Evolutionary conservation across 148 eudicot species (phyloP).

Genomic region (Rhododendron ovatum): DNA sequence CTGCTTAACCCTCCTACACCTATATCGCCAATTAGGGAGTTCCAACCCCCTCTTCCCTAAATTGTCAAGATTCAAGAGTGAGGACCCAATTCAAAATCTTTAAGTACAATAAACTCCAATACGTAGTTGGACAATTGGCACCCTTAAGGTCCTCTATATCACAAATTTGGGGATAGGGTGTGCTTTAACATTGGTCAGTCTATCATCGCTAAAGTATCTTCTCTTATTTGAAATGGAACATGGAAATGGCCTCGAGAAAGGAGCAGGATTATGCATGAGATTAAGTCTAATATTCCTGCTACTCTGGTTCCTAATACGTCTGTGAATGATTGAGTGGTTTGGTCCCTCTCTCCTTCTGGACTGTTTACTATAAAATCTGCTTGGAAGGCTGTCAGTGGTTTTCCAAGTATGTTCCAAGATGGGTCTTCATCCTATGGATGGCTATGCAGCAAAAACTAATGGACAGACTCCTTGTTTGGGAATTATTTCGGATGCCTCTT

Average conservation of each 20-base stretch:
- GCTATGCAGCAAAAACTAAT: background rate
- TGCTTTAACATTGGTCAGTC: background rate
- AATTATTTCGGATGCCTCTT: background rate
- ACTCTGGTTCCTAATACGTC: background rate
- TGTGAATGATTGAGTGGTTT: no score
- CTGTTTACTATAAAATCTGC: background rate
- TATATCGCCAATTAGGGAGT: background rate
- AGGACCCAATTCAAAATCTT: background rate
- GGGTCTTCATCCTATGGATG: background rate
- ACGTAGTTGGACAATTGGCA: background rate
- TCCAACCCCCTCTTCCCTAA: slow-evolving; percentile 3
- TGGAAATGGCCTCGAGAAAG: no score
- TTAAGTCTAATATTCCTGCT: background rate
- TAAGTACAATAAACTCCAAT: background rate
- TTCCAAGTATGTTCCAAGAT: background rate
- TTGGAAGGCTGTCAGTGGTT: background rate
- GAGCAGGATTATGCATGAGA: background rate
- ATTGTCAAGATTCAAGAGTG: background rate
- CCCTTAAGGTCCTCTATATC: background rate
- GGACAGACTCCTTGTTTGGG: background rate
- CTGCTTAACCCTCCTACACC: background rate
- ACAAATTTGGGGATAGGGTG: background rate
- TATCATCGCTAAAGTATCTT: no score
- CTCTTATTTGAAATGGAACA: no score
- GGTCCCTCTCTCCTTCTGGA: no score